Percentiles rank a stretch among this genome's conserved stretches.
Conservation (phyloP, 2,329 filamentous ascomycete genomes). For the Fusarium liriodendri region DNA sequence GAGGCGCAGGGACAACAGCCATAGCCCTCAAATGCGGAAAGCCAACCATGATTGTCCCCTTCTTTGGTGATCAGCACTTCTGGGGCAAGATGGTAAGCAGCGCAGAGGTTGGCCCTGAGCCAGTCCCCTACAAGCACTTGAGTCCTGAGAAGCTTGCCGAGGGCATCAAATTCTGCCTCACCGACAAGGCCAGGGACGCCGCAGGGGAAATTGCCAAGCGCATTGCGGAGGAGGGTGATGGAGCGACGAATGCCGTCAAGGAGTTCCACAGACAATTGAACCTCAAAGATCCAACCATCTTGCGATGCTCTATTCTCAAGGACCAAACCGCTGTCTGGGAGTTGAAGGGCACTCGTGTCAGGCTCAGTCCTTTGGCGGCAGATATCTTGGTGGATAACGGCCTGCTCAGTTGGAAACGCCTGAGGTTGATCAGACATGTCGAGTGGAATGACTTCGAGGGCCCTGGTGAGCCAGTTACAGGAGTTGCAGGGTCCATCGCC, state of each 20-base stretch:
- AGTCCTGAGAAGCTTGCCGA: conserved; percentile 72
- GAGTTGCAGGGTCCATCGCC: conserved; percentile 70
- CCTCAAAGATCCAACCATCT: conserved; percentile 61
- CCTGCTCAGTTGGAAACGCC: conserved; percentile 70
- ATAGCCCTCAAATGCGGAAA: conserved; percentile 77
- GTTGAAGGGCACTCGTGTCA: conserved; percentile 69
- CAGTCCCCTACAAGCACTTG: conserved; percentile 76
- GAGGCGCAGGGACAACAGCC: conserved; percentile 82
- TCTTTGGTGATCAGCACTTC: conserved; percentile 84
- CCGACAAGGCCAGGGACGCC: conserved; percentile 67
- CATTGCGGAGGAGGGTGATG: conserved; percentile 74
- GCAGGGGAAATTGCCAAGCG: conserved; percentile 69
- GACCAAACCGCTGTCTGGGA: conserved; percentile 75
- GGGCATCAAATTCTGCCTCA: conserved; percentile 77
- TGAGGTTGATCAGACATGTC: conserved; percentile 73
- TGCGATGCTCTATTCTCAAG: conserved; percentile 74
- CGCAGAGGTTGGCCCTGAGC: conserved; percentile 72
- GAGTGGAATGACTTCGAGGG: conserved; percentile 85
- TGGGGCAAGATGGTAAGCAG: conserved; percentile 78
- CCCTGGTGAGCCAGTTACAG: conserved; percentile 78
- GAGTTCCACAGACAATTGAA: conserved; percentile 73
- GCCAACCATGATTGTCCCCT: conserved; percentile 81
- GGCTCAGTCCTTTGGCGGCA: conserved; percentile 72
- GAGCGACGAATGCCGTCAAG: conserved; percentile 75
- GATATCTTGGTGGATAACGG: conserved; percentile 71